Conservation (phyloP, 768 basidiomycete species). For the Tulasnella sp. region DNA sequence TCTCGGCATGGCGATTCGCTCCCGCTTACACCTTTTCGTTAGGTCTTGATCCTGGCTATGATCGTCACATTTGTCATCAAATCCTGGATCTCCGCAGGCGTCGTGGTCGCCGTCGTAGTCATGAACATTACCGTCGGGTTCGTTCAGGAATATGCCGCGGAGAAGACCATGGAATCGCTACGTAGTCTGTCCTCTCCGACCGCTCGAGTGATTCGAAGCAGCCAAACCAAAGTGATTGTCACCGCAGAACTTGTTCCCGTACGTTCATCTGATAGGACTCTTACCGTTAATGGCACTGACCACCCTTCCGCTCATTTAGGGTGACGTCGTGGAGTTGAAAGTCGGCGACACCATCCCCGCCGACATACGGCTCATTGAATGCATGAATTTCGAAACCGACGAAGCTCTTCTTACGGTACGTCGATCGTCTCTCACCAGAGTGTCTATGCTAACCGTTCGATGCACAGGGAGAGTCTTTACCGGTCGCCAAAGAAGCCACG, state of each 20-base stretch:
- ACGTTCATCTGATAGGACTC: background rate
- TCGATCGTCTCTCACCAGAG: background rate
- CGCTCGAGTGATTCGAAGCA: conserved; percentile 34
- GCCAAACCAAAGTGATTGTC: conserved; percentile 31
- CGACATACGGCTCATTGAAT: conserved; percentile 34
- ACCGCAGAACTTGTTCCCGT: conserved; percentile 35
- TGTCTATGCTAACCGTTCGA: conserved; percentile 29
- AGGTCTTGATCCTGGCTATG: conserved; percentile 27
- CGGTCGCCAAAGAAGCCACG: conserved; percentile 38
- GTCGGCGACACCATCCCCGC: conserved; percentile 44
- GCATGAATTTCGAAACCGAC: conserved; percentile 50
- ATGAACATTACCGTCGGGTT: conserved; percentile 29
- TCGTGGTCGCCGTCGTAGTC: conserved; percentile 34
- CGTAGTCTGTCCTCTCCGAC: conserved; percentile 38
- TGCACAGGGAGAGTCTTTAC: conserved; percentile 31
- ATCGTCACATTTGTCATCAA: conserved; percentile 44
- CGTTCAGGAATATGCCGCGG: conserved; percentile 37
- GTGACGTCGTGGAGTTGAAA: conserved; percentile 64
- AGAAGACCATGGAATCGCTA: conserved; percentile 41
- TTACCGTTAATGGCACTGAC: background rate
- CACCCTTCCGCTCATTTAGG: conserved; percentile 26
- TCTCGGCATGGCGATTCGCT: too few relatives aligned
- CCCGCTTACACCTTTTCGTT: background rate
- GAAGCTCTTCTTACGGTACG: conserved; percentile 46
- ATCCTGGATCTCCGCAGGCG: conserved; percentile 43